A percentile compares a stretch with the other conserved stretches of the same genome.
These are phyloP conservation scores for Aspergillus bombycis DNA, from an alignment of 2,329 filamentous ascomycete species.

Conservation along the genomic window DNA sequence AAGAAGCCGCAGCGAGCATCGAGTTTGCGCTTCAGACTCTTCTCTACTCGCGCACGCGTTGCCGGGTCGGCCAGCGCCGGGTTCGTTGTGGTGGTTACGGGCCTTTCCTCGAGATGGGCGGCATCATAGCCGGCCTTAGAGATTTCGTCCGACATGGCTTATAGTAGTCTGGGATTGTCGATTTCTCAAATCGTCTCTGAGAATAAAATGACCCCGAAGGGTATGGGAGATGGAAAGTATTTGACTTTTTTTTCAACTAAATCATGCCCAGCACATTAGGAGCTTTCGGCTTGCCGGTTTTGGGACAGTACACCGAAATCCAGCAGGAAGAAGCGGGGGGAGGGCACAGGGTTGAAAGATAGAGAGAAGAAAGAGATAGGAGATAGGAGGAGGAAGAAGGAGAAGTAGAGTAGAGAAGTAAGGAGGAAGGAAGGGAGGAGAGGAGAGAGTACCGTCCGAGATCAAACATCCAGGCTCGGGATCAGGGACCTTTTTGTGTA, in stretches of 20 bases:
- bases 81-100: neutral
- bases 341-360: neutral
- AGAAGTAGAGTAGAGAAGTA: neutral
- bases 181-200: neutral
- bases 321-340: neutral
- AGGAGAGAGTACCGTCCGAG: neutral
- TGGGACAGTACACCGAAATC: neutral
- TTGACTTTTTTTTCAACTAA: neutral
- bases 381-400: neutral
- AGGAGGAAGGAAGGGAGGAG: constrained; percentile 4
- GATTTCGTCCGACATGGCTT: neutral
- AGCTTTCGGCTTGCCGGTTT: neutral
- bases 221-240: neutral
- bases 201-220: neutral
- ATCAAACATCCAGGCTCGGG: constrained; percentile 6
- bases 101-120: neutral
- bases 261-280: neutral
- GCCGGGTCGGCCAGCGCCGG: constrained; percentile 35
- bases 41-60: constrained; percentile 59
- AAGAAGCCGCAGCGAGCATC: constrained; percentile 72
- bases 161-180: neutral
- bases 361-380: neutral
- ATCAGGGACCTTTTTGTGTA: constrained; percentile 12
- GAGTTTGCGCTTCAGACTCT: constrained; percentile 68
- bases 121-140: neutral